Conservation (phyloP, 306 rosid species). For the Casuarina glauca region DNA sequence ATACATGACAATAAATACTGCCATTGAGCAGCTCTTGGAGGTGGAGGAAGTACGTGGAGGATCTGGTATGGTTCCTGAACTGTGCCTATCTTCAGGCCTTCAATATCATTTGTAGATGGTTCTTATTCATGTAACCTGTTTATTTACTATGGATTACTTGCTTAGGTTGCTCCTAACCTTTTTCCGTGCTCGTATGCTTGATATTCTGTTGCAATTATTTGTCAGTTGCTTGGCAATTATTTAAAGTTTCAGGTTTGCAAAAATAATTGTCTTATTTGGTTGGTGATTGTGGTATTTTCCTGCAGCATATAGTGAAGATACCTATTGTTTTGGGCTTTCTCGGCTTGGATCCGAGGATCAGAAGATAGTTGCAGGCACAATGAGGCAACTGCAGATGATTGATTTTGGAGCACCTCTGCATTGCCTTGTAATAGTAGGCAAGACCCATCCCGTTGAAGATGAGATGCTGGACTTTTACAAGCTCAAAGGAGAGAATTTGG, state of each 20-base stretch:
- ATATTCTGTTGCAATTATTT: not conserved
- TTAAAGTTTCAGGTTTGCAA: too few species aligned
- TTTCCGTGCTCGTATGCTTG: not conserved
- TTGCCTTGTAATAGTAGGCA: conserved; percentile 84
- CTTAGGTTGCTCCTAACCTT: not conserved
- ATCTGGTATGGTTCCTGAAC: conserved; percentile 47
- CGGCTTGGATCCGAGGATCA: conserved; percentile 89
- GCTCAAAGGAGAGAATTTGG: conserved; percentile 32
- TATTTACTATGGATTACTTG: not conserved
- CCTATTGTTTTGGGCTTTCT: conserved; percentile 86
- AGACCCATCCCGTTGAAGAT: conserved; percentile 88
- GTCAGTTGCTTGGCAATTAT: not conserved
- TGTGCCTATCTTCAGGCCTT: not conserved
- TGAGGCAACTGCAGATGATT: conserved; percentile 62
- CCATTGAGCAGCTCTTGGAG: conserved; percentile 91
- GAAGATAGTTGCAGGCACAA: conserved; percentile 67
- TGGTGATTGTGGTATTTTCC: not conserved
- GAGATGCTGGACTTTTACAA: conserved; percentile 82
- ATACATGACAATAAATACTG: conserved; percentile 79
- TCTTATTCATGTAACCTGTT: not conserved
- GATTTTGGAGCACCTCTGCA: conserved; percentile 93
- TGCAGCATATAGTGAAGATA: conserved; percentile 67
- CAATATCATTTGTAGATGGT: conserved; percentile 20
- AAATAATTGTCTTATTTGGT: not conserved
- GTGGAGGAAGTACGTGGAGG: conserved; percentile 59